Percentiles rank a stretch among this genome's conserved stretches.
These are phyloP conservation scores for Bacterosira constricta DNA, from an alignment of 108 stramenopile species.

Conservation along the genomic window DNA sequence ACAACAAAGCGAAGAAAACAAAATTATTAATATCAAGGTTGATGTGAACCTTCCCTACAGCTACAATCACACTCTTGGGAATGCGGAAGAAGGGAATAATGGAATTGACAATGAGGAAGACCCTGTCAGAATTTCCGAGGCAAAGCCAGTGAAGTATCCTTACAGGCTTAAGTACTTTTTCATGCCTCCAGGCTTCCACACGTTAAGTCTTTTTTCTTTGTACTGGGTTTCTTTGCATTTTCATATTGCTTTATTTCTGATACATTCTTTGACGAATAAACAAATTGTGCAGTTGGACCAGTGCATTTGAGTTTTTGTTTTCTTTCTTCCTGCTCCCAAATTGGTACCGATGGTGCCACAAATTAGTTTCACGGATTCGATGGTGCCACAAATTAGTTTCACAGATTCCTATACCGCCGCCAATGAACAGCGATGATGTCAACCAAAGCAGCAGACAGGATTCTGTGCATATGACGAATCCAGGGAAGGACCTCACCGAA, in stretches of 20 bases:
- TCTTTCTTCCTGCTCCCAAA: slow-evolving; percentile 27
- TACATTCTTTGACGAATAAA: no score
- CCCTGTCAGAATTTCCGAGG: no score
- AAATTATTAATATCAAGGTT: no score
- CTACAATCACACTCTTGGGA: no score
- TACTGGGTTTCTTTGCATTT: no score
- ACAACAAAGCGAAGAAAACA: no score
- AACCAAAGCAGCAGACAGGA: neutral
- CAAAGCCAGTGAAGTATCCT: slow-evolving; percentile 34
- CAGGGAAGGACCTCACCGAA: slow-evolving; percentile 11
- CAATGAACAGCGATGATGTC: neutral
- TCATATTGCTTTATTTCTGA: no score
- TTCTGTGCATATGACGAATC: neutral
- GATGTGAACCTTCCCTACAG: no score
- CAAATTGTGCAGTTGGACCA: slow-evolving; percentile 30
- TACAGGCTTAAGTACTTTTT: slow-evolving; percentile 32
- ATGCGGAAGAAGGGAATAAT: no score
- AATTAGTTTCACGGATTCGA: slow-evolving; percentile 8
- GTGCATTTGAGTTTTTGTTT: slow-evolving; percentile 1
- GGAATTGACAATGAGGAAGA: no score
- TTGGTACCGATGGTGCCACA: neutral
- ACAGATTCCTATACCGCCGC: neutral
- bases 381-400: neutral
- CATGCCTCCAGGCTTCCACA: slow-evolving; percentile 47
- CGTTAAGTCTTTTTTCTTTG: no score